A percentile compares a stretch with the other conserved stretches of the same genome.
phyloP scores from a whole-genome alignment of 2,329 filamentous ascomycete genomes.

The Colletotrichum nymphaeae region DNA sequence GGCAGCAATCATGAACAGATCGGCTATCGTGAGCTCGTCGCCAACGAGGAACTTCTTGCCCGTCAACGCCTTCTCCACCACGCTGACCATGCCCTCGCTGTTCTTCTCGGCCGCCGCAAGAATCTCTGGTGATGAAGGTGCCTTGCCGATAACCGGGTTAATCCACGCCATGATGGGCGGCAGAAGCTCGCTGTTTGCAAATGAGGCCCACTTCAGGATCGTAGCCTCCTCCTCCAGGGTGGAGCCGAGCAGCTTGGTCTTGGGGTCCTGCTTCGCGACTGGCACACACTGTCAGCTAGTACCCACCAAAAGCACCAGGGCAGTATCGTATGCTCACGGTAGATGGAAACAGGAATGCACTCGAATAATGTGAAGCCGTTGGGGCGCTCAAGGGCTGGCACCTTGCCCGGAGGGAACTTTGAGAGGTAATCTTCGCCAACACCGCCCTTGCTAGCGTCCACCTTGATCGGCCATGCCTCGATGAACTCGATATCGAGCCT shows the following conservation, averaged over 20 bases:
- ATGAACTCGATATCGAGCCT: constrained; percentile 25
- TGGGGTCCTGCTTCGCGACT: constrained; percentile 25
- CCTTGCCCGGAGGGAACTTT: constrained; percentile 23
- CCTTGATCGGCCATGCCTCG: constrained; percentile 30
- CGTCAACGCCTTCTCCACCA: constrained; percentile 27
- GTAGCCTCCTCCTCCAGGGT: constrained; percentile 25
- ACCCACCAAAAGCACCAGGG: neutral
- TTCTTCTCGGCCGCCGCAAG: constrained; percentile 24
- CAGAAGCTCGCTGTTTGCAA: constrained; percentile 26
- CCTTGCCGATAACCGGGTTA: constrained; percentile 21
- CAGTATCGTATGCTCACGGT: neutral
- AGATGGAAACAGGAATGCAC: constrained; percentile 21
- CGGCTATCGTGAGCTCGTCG: constrained; percentile 20
- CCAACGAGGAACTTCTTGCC: constrained; percentile 29
- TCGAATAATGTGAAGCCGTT: constrained; percentile 18
- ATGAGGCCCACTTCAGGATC: constrained; percentile 26
- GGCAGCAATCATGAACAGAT: constrained; percentile 14
- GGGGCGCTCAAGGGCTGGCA: constrained; percentile 17
- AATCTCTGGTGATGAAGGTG: constrained; percentile 10
- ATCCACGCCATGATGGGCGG: constrained; percentile 29
- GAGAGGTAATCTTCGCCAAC: constrained; percentile 19
- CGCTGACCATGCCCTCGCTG: constrained; percentile 26
- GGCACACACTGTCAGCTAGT: neutral
- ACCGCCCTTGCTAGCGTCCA: constrained; percentile 25
- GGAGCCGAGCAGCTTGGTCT: constrained; percentile 23